These are phyloP conservation scores for Botrytis porri DNA, from an alignment of 2,329 filamentous ascomycete species.

Conservation along the genomic window DNA sequence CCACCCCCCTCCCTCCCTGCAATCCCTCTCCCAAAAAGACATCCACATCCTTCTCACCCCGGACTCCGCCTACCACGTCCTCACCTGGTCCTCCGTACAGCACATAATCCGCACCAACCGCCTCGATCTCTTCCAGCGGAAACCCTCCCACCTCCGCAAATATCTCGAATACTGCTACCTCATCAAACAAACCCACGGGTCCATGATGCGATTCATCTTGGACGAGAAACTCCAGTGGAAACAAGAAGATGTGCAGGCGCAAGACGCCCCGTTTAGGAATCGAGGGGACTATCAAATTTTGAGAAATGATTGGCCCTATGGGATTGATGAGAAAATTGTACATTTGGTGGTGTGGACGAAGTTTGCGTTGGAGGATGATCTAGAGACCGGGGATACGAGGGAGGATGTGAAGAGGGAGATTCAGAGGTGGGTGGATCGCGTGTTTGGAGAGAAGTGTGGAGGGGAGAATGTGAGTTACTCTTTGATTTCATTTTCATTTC, in stretches of 20 bases:
- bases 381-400: constrained; percentile 57
- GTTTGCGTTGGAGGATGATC: constrained; percentile 72
- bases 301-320: constrained; percentile 94
- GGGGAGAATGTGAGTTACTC: constrained; percentile 50
- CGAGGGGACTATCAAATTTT: constrained; percentile 66
- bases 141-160: constrained; percentile 72
- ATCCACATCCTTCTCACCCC: constrained; percentile 65
- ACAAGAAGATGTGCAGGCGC: constrained; percentile 41
- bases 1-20: constrained; percentile 71
- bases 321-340: constrained; percentile 71
- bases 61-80: constrained; percentile 56
- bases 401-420: constrained; percentile 61
- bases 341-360: constrained; percentile 95
- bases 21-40: constrained; percentile 64
- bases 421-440: constrained; percentile 64
- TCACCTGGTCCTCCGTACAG: background rate
- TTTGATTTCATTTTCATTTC: background rate
- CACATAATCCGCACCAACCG: constrained; percentile 59
- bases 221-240: constrained; percentile 68
- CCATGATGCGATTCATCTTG: constrained; percentile 74
- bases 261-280: constrained; percentile 36
- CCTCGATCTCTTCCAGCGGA: constrained; percentile 72
- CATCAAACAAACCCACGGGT: constrained; percentile 67
- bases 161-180: constrained; percentile 70
- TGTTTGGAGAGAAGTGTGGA: constrained; percentile 57